Evolutionary conservation across 768 basidiomycete species (phyloP), one percentile per base, ranked within the genome.

Genomic region (Dacryopinax primogenitus): DNA sequence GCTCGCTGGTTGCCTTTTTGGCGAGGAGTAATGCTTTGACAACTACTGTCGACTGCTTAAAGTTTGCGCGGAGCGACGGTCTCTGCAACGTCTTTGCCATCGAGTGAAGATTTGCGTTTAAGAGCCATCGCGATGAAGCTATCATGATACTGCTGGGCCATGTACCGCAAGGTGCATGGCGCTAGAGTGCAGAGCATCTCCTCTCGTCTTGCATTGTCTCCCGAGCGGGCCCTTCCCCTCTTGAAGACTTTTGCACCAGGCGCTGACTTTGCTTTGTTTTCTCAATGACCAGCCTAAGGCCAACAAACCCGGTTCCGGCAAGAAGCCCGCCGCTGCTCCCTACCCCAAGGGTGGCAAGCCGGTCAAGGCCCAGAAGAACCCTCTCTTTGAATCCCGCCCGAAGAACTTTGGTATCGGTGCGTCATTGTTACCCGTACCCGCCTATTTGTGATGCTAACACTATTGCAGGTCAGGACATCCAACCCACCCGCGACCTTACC

Each of bases 361-460:
- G 35, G 75, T 81, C 69, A 91, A 92, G 79, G 72, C 76, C 36
- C 85, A 85, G 77, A 95, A 94, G 81, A 97, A 97, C 82, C 95
- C 95, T 71, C 85, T 98, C 71, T 96, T 97, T 76, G 93, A 97
- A 81, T 75, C 92, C 64, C 80, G 75, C 67, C 84, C 92, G 71
- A 90, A 88, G 77, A 94, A 93, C 82, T 97, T 95, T 76, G 92
- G 91, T 74, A 94, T 97, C 67, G 94, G 94, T 96, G 68, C 11
- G 83, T 62, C 75, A 33, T 11, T 18, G 26, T 34, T 26, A 18
- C 4, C 51, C 65, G n/a, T 7, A 21, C 13, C 18, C 28, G 7
- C 30, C 9, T 23, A 15, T 26, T 26, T 23, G 15, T 34, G 41
- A 16, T 26, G 30, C 23, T 23, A 9, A 4, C 2, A 9, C 1